A percentile compares a stretch with the other conserved stretches of the same genome.
Conservation (phyloP, 331 rosid genomes). For the Quercus lobata region DNA sequence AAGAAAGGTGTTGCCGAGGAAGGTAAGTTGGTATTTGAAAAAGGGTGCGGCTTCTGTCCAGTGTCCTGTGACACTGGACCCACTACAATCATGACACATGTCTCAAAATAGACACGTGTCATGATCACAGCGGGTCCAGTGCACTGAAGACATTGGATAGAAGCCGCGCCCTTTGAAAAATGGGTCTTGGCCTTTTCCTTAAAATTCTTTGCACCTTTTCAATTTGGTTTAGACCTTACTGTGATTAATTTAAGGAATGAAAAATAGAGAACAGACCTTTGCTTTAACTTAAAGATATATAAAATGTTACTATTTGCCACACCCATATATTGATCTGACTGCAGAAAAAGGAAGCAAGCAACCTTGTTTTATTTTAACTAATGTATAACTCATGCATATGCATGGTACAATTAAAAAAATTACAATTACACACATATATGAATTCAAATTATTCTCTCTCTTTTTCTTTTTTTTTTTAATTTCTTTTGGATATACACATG, state of each 20-base stretch:
- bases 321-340: background rate
- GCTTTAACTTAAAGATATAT: background rate
- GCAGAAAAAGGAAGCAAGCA: background rate
- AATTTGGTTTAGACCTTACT: background rate
- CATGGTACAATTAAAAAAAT: too few relatives aligned
- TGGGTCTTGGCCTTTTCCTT: background rate
- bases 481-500: too few relatives aligned
- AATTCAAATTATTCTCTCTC: too few relatives aligned
- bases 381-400: too few relatives aligned
- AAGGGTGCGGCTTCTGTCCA: accelerated
- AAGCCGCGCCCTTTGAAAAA: background rate
- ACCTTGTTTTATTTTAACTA: too few relatives aligned
- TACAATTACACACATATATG: too few relatives aligned
- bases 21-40: too few relatives aligned
- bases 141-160: too few relatives aligned
- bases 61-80: too few relatives aligned
- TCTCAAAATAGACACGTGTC: accelerated
- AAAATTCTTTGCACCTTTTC: background rate
- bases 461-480: too few relatives aligned
- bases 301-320: background rate
- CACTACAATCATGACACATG: too few relatives aligned
- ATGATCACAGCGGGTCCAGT: accelerated
- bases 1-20: too few relatives aligned
- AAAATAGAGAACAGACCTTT: background rate
- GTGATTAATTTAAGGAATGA: background rate